Percentiles rank a stretch among this genome's conserved stretches.
Conservation (phyloP, 2,329 filamentous ascomycete species). For the Orbilia brochopaga region DNA sequence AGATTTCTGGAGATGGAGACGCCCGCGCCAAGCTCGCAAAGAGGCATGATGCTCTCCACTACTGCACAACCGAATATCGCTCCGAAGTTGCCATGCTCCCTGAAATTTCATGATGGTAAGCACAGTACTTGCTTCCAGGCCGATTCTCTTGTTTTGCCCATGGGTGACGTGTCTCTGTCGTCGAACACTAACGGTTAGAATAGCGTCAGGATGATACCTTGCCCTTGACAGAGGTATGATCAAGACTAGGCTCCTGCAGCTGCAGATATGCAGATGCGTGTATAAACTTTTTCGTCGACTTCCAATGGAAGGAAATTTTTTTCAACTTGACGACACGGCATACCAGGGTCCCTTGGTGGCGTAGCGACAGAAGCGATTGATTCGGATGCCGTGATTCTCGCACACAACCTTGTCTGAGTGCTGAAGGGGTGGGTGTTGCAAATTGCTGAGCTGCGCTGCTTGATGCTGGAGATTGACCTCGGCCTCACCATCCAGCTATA, state of each 20-base stretch:
- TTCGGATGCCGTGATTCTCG: background rate
- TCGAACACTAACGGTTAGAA: background rate
- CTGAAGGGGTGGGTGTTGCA: background rate
- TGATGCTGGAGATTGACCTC: background rate
- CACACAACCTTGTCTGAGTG: background rate
- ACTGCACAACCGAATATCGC: background rate
- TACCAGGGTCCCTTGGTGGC: background rate
- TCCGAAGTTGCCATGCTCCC: background rate
- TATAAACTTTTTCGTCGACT: background rate
- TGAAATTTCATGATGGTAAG: slow-evolving; percentile 3
- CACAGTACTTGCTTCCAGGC: background rate
- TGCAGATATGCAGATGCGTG: background rate
- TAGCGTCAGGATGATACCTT: background rate
- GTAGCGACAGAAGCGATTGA: background rate
- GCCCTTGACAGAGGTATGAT: background rate
- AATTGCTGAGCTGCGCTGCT: background rate
- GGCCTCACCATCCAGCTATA: background rate
- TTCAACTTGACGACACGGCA: background rate
- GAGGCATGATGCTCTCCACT: background rate
- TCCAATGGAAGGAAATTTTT: background rate
- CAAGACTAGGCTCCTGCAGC: background rate
- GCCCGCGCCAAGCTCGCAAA: background rate
- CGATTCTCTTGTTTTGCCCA: background rate
- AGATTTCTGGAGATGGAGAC: background rate
- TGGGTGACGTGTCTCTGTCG: slow-evolving; percentile 2